Conservation (phyloP, 495 filamentous ascomycete species). For the Penicillium cinerascens region DNA sequence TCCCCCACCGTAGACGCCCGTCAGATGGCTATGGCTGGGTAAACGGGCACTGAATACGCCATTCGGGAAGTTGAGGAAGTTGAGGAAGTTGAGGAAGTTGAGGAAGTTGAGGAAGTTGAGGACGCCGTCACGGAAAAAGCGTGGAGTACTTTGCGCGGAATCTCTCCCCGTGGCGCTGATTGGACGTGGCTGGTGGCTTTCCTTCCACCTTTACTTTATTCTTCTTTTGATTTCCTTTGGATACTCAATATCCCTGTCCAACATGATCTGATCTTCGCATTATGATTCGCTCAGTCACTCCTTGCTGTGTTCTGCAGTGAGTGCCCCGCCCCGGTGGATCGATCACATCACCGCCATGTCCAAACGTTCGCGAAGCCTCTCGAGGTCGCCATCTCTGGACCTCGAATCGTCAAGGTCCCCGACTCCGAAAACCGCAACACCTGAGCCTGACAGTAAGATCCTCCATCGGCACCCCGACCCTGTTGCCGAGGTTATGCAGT, state of each 20-base stretch:
- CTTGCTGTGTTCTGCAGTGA: neutral
- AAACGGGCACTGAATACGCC: constrained; percentile 40
- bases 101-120: constrained; percentile 4
- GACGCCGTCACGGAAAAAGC: constrained; percentile 4
- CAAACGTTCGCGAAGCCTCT: constrained; percentile 58
- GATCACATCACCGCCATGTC: constrained; percentile 38
- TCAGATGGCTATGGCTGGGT: constrained; percentile 53
- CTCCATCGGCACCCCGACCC: constrained; percentile 21
- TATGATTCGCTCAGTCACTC: neutral
- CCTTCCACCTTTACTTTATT: neutral
- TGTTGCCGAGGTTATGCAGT: constrained; percentile 57
- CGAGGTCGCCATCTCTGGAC: constrained; percentile 28
- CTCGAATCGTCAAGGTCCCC: constrained; percentile 24
- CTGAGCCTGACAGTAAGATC: constrained; percentile 24
- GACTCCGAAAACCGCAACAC: constrained; percentile 15
- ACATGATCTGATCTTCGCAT: neutral
- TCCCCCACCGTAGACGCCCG: constrained; percentile 53
- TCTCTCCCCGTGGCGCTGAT: constrained; percentile 3
- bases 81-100: constrained; percentile 1
- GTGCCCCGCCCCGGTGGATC: constrained; percentile 22
- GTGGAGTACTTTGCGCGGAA: constrained; percentile 12
- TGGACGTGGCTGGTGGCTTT: constrained; percentile 1
- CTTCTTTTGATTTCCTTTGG: neutral
- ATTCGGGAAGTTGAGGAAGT: constrained; percentile 21
- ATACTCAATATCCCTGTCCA: too few species aligned